A percentile compares a stretch with the other conserved stretches of the same genome.
These are phyloP conservation scores for Capsella bursapastoris DNA, from an alignment of 345 rosid species.

Conservation along the genomic window DNA sequence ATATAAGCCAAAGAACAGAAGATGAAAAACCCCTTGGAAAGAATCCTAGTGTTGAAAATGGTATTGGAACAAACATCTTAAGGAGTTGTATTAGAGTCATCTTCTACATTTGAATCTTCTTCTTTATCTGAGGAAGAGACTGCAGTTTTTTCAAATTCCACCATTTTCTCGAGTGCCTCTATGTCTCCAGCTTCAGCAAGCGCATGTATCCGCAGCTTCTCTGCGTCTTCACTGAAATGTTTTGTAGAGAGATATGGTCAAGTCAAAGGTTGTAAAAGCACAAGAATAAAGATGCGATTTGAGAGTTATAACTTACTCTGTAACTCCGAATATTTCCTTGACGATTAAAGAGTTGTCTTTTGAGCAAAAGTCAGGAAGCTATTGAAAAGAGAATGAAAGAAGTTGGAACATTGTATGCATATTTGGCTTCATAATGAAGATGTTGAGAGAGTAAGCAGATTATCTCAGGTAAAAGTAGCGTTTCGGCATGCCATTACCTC, in stretches of 20 bases:
- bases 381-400: conserved; percentile 38
- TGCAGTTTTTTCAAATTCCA: conserved; percentile 66
- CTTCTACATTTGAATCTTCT: conserved; percentile 45
- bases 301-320: conserved; percentile 63
- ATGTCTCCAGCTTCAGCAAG: conserved; percentile 84
- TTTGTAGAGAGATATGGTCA: conserved; percentile 8
- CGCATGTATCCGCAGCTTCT: conserved; percentile 75
- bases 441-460: not conserved
- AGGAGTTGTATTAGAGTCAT: conserved; percentile 28
- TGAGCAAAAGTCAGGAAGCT: conserved; percentile 91
- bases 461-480: not conserved
- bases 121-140: conserved; percentile 63
- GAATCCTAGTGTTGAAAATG: conserved; percentile 19
- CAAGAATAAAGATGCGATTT: not conserved
- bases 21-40: conserved; percentile 9
- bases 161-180: conserved; percentile 86
- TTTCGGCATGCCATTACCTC: conserved; percentile 54
- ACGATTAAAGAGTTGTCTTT: conserved; percentile 77
- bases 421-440: not conserved
- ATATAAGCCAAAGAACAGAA: conserved; percentile 1
- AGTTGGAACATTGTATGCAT: conserved; percentile 21
- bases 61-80: conserved; percentile 1
- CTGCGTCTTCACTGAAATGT: conserved; percentile 75
- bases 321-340: conserved; percentile 92
- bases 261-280: not conserved